Percentiles rank a stretch among this genome's conserved stretches.
These are phyloP conservation scores for Pulveroboletus sp. DNA, from an alignment of 768 basidiomycete species.

Conservation along the genomic window DNA sequence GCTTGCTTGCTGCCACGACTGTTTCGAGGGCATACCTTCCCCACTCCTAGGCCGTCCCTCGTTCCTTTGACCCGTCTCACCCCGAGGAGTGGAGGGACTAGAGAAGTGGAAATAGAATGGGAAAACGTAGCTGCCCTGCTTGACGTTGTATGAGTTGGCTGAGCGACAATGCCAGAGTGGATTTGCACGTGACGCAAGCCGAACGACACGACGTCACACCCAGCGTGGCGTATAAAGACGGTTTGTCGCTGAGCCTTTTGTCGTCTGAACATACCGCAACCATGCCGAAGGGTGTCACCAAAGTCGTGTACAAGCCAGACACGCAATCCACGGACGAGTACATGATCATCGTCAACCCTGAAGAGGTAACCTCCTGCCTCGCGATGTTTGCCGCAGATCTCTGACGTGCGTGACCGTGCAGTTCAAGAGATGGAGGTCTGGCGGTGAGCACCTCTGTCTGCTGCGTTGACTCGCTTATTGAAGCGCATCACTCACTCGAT, in stretches of 20 bases:
- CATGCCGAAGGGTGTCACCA: conserved; percentile 51
- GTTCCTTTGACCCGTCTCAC: conserved; percentile 41
- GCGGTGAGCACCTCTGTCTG: conserved; percentile 47
- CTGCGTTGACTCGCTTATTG: conserved; percentile 1
- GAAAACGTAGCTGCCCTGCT: conserved; percentile 15
- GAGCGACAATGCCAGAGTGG: too few relatives aligned
- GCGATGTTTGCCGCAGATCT: neutral
- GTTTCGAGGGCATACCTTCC: neutral
- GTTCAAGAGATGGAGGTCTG: conserved; percentile 76
- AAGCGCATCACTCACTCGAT: conserved; percentile 8
- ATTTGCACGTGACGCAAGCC: conserved; percentile 31
- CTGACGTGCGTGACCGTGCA: conserved; percentile 26
- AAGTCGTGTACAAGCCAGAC: conserved; percentile 79
- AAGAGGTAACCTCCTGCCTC: conserved; percentile 45
- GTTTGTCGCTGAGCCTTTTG: too few relatives aligned
- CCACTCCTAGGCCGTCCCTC: conserved; percentile 45
- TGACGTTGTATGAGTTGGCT: conserved; percentile 10
- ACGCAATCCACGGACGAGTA: conserved; percentile 68
- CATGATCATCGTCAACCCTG: conserved; percentile 60
- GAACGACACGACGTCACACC: too few relatives aligned
- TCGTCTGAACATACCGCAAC: too few relatives aligned
- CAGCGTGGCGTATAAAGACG: conserved; percentile 28
- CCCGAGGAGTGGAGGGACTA: conserved; percentile 8
- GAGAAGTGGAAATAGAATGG: conserved; percentile 21
- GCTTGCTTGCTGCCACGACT: neutral